Evolutionary conservation across 129 eudicot genomes (phyloP), one percentile per base, ranked within the genome.

Genomic region (Escallonia herrerae): DNA sequence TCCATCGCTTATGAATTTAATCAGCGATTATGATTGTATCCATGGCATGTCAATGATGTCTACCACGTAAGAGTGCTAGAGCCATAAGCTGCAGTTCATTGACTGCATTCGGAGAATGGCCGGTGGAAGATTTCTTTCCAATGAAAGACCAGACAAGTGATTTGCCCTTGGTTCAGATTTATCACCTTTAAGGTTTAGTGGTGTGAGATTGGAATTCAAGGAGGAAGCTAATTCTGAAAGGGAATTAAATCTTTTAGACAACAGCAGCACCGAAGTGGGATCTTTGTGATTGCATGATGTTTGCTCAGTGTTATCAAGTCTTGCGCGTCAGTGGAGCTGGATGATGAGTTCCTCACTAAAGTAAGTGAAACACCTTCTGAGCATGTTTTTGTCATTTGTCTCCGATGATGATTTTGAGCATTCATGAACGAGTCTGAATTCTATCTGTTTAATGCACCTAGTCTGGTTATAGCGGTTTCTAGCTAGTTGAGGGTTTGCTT

Each of bases 281-380:
- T 60, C 15, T 65, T 61, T 9, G 45, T 67, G 68, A 53, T 65
- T 80, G 74, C 78, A 72, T 64, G 59, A 69, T 39, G 71, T 59
- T 63, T 63, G 52, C 67, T 51, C 64, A 63, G 38, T 53, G 40
- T 55, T 75, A 63, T 46, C 71, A 67, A 71, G 67, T 62, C 68
- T 61, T 66, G 62, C 63, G 60, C 79, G 43, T 13, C 65, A 69
- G 69, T 74, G 77, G 65, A 77, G 75, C 63, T 52, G 48, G 77
- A 51, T 62, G 69, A 53, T 74, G 77, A 44, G 60, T 51, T 72
- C 50, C 67, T 49, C 73, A 38, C 47, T 72, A 81, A 76, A 76
- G 85, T 81, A 81, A 81, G 85, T 81, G 63, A 67, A 60, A 60
- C 60, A 50, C 41, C 63, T 52, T 59, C 61, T 68, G 67, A 62